These are phyloP conservation scores for Simplicillium aogashimaense DNA, from an alignment of 2,329 filamentous ascomycete species.

Conservation along the genomic window DNA sequence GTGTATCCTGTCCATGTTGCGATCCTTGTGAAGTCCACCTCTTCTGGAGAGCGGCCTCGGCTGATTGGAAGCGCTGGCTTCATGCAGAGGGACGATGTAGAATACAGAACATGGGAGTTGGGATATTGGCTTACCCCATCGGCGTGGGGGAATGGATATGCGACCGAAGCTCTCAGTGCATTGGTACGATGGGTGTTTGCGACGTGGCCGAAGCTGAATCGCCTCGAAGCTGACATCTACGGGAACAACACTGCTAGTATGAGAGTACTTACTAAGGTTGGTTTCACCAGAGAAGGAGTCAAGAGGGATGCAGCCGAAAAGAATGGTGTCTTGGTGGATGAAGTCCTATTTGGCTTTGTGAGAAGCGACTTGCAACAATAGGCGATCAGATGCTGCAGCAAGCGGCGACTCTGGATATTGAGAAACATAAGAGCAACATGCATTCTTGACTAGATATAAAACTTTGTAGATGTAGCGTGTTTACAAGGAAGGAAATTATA, in stretches of 20 bases:
- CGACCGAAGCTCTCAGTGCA: slow-evolving; percentile 25
- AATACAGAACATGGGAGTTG: slow-evolving; percentile 33
- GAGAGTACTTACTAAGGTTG: slow-evolving; percentile 29
- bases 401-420: too few relatives aligned
- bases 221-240: slow-evolving; percentile 29
- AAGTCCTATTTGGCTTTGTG: slow-evolving; percentile 26
- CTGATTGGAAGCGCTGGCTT: slow-evolving; percentile 32
- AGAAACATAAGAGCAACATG: too few relatives aligned
- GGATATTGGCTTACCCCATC: slow-evolving; percentile 36
- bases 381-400: too few relatives aligned
- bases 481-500: too few relatives aligned
- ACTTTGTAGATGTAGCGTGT: too few relatives aligned
- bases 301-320: slow-evolving; percentile 31
- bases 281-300: slow-evolving; percentile 33
- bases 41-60: slow-evolving; percentile 8
- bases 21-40: slow-evolving; percentile 21
- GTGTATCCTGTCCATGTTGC: slow-evolving; percentile 20
- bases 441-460: too few relatives aligned
- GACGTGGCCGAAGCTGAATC: slow-evolving; percentile 25
- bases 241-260: slow-evolving; percentile 29
- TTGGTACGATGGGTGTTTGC: slow-evolving; percentile 34
- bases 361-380: slow-evolving; percentile 18
- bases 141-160: slow-evolving; percentile 36
- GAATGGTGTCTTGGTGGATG: slow-evolving; percentile 26
- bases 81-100: slow-evolving; percentile 22